Conservation (phyloP, 116 monocot genomes). For the Zostera marina region DNA sequence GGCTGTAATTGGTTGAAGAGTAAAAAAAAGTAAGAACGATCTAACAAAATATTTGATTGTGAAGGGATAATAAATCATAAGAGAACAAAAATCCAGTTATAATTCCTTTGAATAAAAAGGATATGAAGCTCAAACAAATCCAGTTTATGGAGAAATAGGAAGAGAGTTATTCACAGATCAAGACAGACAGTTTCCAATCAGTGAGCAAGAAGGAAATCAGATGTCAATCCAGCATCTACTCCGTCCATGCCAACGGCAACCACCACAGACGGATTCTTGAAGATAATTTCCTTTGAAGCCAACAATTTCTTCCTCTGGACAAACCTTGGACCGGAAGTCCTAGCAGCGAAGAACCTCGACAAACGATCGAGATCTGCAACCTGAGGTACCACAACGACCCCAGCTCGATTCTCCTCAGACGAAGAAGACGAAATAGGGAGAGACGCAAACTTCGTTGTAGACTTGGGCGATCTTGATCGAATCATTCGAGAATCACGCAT, state of each 20-base stretch:
- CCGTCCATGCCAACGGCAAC: neutral
- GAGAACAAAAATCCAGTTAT: too few species aligned
- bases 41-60: too few species aligned
- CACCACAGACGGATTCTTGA: neutral
- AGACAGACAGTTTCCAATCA: neutral
- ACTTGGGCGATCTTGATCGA: slow-evolving; percentile 5
- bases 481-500: slow-evolving; percentile 21
- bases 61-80: too few species aligned
- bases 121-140: too few species aligned
- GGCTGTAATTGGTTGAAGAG: too few species aligned
- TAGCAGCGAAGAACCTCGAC: slow-evolving; percentile 2
- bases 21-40: too few species aligned
- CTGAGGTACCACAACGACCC: neutral
- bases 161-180: neutral
- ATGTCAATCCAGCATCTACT: neutral
- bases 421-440: neutral
- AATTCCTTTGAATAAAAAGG: too few species aligned
- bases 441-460: neutral
- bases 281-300: slow-evolving; percentile 2
- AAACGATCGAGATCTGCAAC: neutral
- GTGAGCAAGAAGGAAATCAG: slow-evolving; percentile 6
- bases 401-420: neutral
- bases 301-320: slow-evolving; percentile 6
- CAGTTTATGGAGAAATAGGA: too few species aligned
- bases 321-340: neutral